Percentiles rank a stretch among this genome's conserved stretches.
These are phyloP conservation scores for Hygrocybe punicea DNA, from an alignment of 768 basidiomycete species.

Conservation along the genomic window DNA sequence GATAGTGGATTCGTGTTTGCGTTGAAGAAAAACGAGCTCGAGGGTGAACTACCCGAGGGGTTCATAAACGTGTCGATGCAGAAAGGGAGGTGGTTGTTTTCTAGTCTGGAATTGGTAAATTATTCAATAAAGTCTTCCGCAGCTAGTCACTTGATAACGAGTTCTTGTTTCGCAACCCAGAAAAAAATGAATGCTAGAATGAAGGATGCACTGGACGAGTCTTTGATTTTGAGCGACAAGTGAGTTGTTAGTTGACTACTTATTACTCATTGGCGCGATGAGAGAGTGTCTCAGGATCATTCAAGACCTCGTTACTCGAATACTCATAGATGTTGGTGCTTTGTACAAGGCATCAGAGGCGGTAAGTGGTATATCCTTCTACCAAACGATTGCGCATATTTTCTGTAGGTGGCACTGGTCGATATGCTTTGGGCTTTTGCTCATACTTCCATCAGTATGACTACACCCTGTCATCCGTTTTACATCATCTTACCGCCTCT, in stretches of 20 bases:
- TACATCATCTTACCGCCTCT: background rate
- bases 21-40: slow-evolving; percentile 64
- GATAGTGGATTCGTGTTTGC: slow-evolving; percentile 71
- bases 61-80: slow-evolving; percentile 67
- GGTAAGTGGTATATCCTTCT: slow-evolving; percentile 38
- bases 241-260: slow-evolving; percentile 23
- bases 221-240: slow-evolving; percentile 82
- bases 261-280: background rate
- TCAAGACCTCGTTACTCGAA: slow-evolving; percentile 66
- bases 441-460: slow-evolving; percentile 72
- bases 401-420: slow-evolving; percentile 68
- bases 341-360: slow-evolving; percentile 92
- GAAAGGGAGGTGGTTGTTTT: slow-evolving; percentile 72
- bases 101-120: slow-evolving; percentile 76
- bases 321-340: slow-evolving; percentile 69
- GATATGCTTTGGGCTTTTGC: slow-evolving; percentile 93
- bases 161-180: slow-evolving; percentile 34
- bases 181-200: slow-evolving; percentile 86
- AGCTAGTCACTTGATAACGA: background rate
- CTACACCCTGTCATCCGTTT: background rate
- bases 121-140: background rate
- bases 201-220: slow-evolving; percentile 89
- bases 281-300: slow-evolving; percentile 57
- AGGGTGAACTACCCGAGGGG: slow-evolving; percentile 60
- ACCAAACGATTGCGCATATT: background rate